These are phyloP conservation scores for Suillus paluster DNA, from an alignment of 768 basidiomycete genomes.

Conservation along the genomic window DNA sequence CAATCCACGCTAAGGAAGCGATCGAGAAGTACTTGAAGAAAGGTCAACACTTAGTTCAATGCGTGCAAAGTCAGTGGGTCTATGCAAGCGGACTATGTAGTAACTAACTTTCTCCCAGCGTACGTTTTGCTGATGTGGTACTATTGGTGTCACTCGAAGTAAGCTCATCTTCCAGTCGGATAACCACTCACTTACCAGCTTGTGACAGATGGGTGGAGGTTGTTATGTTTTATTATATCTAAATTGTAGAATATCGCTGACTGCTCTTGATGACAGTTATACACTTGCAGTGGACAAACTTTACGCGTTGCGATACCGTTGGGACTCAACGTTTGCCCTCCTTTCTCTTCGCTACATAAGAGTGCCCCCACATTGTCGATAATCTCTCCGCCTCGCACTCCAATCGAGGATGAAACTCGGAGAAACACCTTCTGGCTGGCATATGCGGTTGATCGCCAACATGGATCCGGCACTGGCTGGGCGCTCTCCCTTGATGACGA, in stretches of 20 bases:
- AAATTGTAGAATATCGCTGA: constrained; percentile 10
- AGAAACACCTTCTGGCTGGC: constrained; percentile 78
- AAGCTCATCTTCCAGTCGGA: constrained; percentile 20
- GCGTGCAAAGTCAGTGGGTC: constrained; percentile 57
- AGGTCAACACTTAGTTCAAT: constrained; percentile 60
- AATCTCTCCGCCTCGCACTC: constrained; percentile 59
- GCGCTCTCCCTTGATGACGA: constrained; percentile 72
- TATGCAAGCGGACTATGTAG: not conserved
- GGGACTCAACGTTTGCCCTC: constrained; percentile 68
- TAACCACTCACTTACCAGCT: not conserved
- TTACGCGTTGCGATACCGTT: constrained; percentile 66
- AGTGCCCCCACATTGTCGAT: constrained; percentile 61
- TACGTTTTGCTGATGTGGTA: constrained; percentile 70
- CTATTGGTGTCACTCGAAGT: constrained; percentile 77
- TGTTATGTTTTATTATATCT: constrained; percentile 20
- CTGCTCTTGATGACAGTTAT: constrained; percentile 48
- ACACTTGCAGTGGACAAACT: constrained; percentile 57
- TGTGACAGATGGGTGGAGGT: constrained; percentile 73
- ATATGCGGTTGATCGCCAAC: constrained; percentile 69
- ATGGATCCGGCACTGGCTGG: constrained; percentile 73
- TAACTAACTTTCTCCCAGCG: constrained; percentile 42
- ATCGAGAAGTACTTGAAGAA: constrained; percentile 51
- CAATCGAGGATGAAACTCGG: constrained; percentile 71
- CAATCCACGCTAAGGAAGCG: constrained; percentile 54
- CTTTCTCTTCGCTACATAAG: constrained; percentile 69